Conservation (phyloP, 305 asterid species). For the Andrographis paniculata region DNA sequence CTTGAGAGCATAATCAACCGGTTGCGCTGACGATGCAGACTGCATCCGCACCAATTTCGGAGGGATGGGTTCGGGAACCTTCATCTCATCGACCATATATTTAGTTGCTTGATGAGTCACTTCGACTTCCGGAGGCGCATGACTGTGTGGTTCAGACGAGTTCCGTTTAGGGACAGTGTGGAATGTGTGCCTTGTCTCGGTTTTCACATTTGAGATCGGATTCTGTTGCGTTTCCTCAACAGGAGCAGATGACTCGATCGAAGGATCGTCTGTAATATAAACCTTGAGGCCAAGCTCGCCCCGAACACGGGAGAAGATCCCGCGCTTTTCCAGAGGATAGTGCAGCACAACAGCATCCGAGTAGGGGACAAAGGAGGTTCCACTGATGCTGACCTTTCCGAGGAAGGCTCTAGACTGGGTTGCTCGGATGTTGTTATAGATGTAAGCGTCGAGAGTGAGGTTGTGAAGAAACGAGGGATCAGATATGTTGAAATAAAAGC, state of each 20-base stretch:
- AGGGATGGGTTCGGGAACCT: slow-evolving; percentile 53
- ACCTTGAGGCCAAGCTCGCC: slow-evolving; percentile 75
- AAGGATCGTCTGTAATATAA: slow-evolving; percentile 58
- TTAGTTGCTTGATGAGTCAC: slow-evolving; percentile 35
- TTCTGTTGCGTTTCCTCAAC: slow-evolving; percentile 28
- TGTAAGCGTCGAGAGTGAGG: slow-evolving; percentile 45
- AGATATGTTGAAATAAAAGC: slow-evolving; percentile 64
- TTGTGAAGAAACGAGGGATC: slow-evolving; percentile 51
- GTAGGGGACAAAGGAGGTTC: slow-evolving; percentile 64
- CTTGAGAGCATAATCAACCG: slow-evolving; percentile 58
- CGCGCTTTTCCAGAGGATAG: slow-evolving; percentile 68
- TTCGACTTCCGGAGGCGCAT: slow-evolving; percentile 24
- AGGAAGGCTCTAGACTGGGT: slow-evolving; percentile 47
- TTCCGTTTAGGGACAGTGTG: slow-evolving; percentile 52
- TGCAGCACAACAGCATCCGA: slow-evolving; percentile 59
- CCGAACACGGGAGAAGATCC: slow-evolving; percentile 59
- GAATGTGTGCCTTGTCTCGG: slow-evolving; percentile 53
- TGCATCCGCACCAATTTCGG: slow-evolving; percentile 58
- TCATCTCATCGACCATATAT: slow-evolving; percentile 52
- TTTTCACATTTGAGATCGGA: slow-evolving; percentile 23
- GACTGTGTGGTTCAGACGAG: slow-evolving; percentile 32
- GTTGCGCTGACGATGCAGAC: slow-evolving; percentile 54
- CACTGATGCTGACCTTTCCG: slow-evolving; percentile 59
- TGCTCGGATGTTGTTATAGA: slow-evolving; percentile 43
- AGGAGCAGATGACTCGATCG: slow-evolving; percentile 52